phyloP scores from a whole-genome alignment of 805 yeast genomes.

The Wickerhamiella sorbophila region DNA sequence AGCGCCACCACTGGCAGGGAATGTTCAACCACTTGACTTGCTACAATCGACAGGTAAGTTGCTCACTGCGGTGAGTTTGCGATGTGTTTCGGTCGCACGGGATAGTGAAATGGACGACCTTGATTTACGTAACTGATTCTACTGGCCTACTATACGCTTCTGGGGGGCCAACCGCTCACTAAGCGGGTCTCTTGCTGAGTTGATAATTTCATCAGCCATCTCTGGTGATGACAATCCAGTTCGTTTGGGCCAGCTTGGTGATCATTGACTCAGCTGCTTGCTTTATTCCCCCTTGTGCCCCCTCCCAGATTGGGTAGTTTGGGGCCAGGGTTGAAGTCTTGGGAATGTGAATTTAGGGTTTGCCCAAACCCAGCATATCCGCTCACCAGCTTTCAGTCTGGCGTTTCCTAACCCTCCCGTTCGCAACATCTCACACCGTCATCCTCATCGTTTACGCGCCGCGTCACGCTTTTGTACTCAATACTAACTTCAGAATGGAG shows the following conservation, averaged over 20 bases:
- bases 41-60: not conserved
- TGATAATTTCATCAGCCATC: not conserved
- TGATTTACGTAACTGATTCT: not conserved
- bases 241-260: not conserved
- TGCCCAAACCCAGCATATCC: not conserved
- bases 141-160: not conserved
- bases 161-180: not conserved
- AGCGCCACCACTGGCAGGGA: not conserved
- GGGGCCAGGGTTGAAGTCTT: too few relatives aligned
- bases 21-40: not conserved
- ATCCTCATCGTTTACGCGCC: not conserved
- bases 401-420: not conserved
- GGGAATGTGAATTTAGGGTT: not conserved
- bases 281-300: not conserved
- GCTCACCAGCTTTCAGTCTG: too few relatives aligned
- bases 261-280: not conserved
- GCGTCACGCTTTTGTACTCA: not conserved
- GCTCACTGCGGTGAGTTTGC: not conserved
- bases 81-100: not conserved
- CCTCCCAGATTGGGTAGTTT: not conserved
- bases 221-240: not conserved
- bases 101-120: not conserved
- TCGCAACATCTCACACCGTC: too few relatives aligned
- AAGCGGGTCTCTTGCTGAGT: not conserved
- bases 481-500: slow-evolving; percentile 12